These are phyloP conservation scores for Pontederia paniculata DNA, from an alignment of 176 grass and related monocot species.

Conservation along the genomic window DNA sequence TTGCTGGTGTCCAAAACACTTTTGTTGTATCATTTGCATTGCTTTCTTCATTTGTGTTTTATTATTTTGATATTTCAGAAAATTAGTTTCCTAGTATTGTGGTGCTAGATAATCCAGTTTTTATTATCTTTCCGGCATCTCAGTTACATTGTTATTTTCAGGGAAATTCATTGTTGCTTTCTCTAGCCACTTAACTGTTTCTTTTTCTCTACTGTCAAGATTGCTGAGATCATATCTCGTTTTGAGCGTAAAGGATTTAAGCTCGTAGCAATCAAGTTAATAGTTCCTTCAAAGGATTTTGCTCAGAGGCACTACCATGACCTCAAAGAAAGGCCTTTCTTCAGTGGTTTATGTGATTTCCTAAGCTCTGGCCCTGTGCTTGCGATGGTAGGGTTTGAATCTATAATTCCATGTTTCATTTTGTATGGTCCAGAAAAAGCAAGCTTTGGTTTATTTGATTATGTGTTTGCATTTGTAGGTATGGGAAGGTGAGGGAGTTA, in stretches of 20 bases:
- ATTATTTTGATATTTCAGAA: too few relatives aligned
- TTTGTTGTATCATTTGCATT: too few relatives aligned
- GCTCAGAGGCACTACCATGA: constrained; percentile 83
- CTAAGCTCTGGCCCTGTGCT: constrained; percentile 89
- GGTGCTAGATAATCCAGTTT: too few relatives aligned
- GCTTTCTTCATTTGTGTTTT: too few relatives aligned
- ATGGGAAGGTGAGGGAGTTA: constrained; percentile 96
- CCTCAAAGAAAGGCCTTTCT: constrained; percentile 85
- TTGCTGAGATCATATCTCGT: constrained; percentile 71
- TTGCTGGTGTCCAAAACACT: too few relatives aligned
- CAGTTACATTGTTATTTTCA: too few relatives aligned
- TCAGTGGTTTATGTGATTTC: constrained; percentile 74
- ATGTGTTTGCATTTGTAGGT: constrained; percentile 30
- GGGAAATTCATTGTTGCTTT: neutral
- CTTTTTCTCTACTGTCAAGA: constrained; percentile 16
- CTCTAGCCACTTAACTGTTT: neutral
- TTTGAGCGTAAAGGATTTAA: constrained; percentile 87
- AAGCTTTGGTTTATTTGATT: neutral
- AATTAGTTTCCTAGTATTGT: too few relatives aligned
- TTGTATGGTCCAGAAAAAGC: too few relatives aligned
- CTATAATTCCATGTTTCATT: too few relatives aligned
- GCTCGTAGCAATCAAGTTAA: constrained; percentile 84
- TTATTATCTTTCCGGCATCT: neutral
- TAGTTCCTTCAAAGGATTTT: constrained; percentile 73
- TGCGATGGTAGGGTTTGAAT: constrained; percentile 52